Evolutionary conservation across 2,329 filamentous ascomycete species (phyloP), one percentile per base, ranked within the genome.

Genomic region (Zymoseptoria crescenta): DNA sequence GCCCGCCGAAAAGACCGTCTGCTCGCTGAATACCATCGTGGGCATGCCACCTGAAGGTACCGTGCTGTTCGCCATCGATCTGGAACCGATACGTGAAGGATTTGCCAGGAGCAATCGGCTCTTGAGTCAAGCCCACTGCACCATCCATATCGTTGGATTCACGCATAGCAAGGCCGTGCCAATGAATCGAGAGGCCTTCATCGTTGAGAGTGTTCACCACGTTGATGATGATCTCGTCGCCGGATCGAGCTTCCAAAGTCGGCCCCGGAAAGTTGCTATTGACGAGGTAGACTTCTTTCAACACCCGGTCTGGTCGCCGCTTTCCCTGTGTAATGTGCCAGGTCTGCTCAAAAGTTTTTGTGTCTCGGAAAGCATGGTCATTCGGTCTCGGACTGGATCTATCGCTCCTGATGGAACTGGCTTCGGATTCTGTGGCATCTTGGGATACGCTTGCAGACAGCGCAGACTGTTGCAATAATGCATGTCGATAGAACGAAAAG

Each of bases 231-330:
- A 81, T 62, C 0, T 66, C 73, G 66, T 81, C 79, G 8, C 79
- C 79, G 0, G 77, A 73, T 9, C 77, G 74, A 8, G 73, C 74
- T 66, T 81, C 79, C 27, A 82, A 71, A 0, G 75, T 79, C 5
- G 80, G 79, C 3, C 80, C 80, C 1, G 79, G 79, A 58, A 81
- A 80, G 0, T 70, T 60, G 76, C 75, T 75, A 62, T 83, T 83
- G 59, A 83, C 75, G 2, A 80, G 69, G 65, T 79, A 80, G 3
- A 82, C 73, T 0, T 65, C 63, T 63, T 81, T 81, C n/a, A 70
- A 61, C 1, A 83, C 80, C 0, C 81, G 80, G 65, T 83, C 80
- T 58, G 67, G 63, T 49, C 66, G 55, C 13, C 62, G 54, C 9
- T 56, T 4, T 13, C 59, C 65, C 2, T 58, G 54, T 19, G 60